Conservation (phyloP, 768 basidiomycete species). For the Coprinellus micaceus region DNA sequence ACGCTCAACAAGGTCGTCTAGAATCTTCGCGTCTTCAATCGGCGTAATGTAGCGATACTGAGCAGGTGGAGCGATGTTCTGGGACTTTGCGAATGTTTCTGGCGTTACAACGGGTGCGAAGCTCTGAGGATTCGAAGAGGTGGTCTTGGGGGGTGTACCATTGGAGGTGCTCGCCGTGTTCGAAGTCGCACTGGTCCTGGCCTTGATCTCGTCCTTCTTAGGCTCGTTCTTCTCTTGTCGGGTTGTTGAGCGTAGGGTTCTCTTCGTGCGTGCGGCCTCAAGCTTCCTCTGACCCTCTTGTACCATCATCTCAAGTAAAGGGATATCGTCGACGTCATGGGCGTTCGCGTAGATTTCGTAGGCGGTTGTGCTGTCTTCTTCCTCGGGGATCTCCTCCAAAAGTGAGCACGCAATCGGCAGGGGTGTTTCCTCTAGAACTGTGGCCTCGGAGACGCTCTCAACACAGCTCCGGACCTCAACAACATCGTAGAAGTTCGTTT, state of each 20-base stretch:
- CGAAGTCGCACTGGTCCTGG: too few species aligned
- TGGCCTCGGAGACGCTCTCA: too few species aligned
- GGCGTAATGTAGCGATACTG: conserved; percentile 13
- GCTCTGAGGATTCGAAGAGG: not conserved
- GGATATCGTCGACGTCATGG: conserved; percentile 1
- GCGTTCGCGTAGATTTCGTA: not conserved
- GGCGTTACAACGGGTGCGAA: not conserved
- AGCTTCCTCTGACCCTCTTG: not conserved
- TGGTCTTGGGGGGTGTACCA: too few species aligned
- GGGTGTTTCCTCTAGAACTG: too few species aligned
- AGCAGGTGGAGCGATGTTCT: not conserved
- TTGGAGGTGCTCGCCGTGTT: too few species aligned
- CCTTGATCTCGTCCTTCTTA: too few species aligned
- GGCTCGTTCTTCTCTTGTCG: too few species aligned
- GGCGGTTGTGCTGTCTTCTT: not conserved
- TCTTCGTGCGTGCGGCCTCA: not conserved
- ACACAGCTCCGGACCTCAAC: not conserved
- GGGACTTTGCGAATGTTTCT: not conserved
- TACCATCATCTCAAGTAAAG: not conserved
- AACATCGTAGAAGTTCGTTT: conserved; percentile 6
- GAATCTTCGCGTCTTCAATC: conserved; percentile 11
- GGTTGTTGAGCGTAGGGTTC: too few species aligned
- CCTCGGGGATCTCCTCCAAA: not conserved
- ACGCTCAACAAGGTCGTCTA: conserved; percentile 5
- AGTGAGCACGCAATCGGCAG: not conserved